phyloP scores from a whole-genome alignment of 2,329 filamentous ascomycete genomes.

The Hymenoscyphus scutula region DNA sequence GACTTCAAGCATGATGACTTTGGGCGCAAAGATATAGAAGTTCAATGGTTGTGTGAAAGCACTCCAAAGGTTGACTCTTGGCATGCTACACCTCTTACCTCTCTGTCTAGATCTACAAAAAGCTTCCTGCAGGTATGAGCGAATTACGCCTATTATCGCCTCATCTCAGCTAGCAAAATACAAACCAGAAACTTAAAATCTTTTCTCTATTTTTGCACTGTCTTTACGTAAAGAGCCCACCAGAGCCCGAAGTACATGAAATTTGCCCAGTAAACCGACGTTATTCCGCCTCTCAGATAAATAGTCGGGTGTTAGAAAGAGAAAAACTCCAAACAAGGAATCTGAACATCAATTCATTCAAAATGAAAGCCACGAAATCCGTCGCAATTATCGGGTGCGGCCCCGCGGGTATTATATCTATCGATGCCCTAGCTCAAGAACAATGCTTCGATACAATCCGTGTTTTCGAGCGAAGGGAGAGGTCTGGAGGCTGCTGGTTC shows the following conservation, averaged over 20 bases:
- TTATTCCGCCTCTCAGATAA: not conserved
- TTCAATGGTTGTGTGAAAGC: too few species aligned
- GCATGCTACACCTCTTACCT: too few species aligned
- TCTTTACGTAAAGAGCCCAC: not conserved
- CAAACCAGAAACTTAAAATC: not conserved
- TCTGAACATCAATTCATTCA: conserved; percentile 2
- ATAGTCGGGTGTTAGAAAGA: too few species aligned
- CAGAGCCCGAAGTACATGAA: not conserved
- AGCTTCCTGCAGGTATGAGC: not conserved
- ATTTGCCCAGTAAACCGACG: not conserved
- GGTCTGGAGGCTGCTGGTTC: conserved; percentile 60
- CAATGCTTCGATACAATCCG: conserved; percentile 56
- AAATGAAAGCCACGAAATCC: conserved; percentile 33
- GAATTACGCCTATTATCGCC: not conserved
- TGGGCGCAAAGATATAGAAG: too few species aligned
- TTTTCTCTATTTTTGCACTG: not conserved
- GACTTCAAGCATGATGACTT: too few species aligned
- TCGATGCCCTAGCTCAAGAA: conserved; percentile 59
- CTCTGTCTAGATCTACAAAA: not conserved
- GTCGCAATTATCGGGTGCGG: conserved; percentile 62
- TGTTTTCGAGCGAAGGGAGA: conserved; percentile 60
- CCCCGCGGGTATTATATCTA: conserved; percentile 57
- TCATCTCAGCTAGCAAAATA: not conserved
- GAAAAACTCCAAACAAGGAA: not conserved
- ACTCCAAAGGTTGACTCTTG: too few species aligned